Percentiles rank a stretch among this genome's conserved stretches.
These are phyloP conservation scores for Meyerozyma carpophila DNA, from an alignment of 1,139 yeast genomes.

Conservation along the genomic window DNA sequence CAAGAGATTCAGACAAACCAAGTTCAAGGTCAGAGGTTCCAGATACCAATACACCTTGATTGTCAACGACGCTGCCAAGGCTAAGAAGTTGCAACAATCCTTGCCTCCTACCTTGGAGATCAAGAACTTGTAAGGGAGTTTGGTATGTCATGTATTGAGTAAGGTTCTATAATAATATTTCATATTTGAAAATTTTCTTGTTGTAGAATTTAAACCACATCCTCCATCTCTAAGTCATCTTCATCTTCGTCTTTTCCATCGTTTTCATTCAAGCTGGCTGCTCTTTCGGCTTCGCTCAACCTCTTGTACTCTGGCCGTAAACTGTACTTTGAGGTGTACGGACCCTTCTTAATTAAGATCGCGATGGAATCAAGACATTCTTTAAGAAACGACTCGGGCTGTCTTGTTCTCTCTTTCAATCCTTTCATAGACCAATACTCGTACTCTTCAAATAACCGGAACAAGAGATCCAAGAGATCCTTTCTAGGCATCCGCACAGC, in stretches of 20 bases:
- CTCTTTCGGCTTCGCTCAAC: conserved; percentile 71
- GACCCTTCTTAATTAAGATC: conserved; percentile 85
- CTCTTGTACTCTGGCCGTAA: conserved; percentile 86
- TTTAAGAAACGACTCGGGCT: conserved; percentile 90
- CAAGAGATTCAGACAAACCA: conserved; percentile 86
- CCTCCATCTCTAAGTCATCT: conserved; percentile 43
- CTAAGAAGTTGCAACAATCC: conserved; percentile 96
- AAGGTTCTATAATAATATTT: conserved; percentile 1
- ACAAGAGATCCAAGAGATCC: conserved; percentile 81
- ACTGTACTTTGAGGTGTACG: conserved; percentile 88
- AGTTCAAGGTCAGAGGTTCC: conserved; percentile 98
- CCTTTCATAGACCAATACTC: conserved; percentile 98
- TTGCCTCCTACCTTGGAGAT: conserved; percentile 92
- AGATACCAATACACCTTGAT: conserved; percentile 93
- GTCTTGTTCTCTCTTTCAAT: conserved; percentile 86
- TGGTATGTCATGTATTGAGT: conserved; percentile 2
- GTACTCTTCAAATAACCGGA: conserved; percentile 86
- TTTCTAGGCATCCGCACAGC: conserved; percentile 93
- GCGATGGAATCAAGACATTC: conserved; percentile 92
- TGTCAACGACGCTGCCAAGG: conserved; percentile 95
- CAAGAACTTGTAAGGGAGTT: conserved; percentile 49
- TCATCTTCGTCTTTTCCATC: conserved; percentile 44
- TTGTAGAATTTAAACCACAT: conserved; percentile 22
- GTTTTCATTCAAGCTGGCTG: conserved; percentile 45
- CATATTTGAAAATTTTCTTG: not conserved